These are phyloP conservation scores for Diaporthe nobilis DNA, from an alignment of 2,329 filamentous ascomycete species.

Conservation along the genomic window DNA sequence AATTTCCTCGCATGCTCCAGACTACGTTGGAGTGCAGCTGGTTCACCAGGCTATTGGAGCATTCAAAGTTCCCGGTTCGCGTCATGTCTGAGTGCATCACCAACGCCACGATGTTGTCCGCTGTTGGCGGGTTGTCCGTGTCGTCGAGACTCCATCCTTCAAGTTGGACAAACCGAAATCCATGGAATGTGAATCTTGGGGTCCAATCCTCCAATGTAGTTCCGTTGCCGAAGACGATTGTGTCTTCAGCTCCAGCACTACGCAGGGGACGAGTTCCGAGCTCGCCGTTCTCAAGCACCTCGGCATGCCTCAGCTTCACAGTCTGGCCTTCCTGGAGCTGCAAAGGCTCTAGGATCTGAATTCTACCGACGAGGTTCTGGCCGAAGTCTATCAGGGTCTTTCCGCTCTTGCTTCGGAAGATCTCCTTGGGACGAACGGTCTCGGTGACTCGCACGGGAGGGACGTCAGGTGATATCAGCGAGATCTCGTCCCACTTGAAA, in stretches of 20 bases:
- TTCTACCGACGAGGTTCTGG: constrained; percentile 69
- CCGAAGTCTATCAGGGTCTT: constrained; percentile 69
- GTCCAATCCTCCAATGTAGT: constrained; percentile 50
- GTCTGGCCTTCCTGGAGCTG: constrained; percentile 54
- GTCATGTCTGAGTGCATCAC: constrained; percentile 67
- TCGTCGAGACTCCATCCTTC: constrained; percentile 56
- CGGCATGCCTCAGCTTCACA: constrained; percentile 65
- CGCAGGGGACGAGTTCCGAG: constrained; percentile 59
- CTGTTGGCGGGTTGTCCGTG: neutral
- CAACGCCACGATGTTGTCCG: constrained; percentile 48
- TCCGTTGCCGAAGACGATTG: constrained; percentile 46
- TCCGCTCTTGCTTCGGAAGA: constrained; percentile 48
- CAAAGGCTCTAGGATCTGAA: constrained; percentile 55
- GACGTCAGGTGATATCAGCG: constrained; percentile 50
- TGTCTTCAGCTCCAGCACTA: constrained; percentile 58
- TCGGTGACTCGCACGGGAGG: constrained; percentile 51
- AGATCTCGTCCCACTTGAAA: constrained; percentile 38
- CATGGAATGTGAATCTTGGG: constrained; percentile 66
- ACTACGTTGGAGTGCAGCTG: constrained; percentile 66
- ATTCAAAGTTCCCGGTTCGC: constrained; percentile 64
- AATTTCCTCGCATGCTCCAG: constrained; percentile 73
- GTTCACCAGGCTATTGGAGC: constrained; percentile 66
- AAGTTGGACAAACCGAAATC: constrained; percentile 66
- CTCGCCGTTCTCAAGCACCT: constrained; percentile 67
- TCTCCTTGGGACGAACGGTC: constrained; percentile 40